These are phyloP conservation scores for Cucurbita ficifolia DNA, from an alignment of 306 rosid species.

Conservation along the genomic window DNA sequence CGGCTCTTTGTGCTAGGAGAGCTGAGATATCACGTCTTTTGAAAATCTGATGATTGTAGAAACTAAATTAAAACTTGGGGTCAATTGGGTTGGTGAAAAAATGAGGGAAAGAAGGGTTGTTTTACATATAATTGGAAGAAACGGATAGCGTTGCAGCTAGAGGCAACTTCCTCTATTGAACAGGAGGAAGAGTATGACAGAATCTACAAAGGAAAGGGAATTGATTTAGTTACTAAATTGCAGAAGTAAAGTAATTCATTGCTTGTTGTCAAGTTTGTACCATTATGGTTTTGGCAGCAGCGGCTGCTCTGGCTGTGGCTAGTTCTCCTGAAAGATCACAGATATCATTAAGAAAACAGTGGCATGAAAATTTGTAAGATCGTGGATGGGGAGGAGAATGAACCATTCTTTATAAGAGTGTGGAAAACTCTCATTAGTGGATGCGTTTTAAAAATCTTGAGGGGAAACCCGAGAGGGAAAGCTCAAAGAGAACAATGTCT, in stretches of 20 bases:
- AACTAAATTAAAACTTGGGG: background rate
- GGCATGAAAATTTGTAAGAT: background rate
- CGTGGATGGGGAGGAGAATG: no score
- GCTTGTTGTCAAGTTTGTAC: conserved; percentile 10
- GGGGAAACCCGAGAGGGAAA: no score
- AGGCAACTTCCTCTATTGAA: conserved; percentile 51
- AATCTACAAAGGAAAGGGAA: conserved; percentile 10
- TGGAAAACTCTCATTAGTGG: no score
- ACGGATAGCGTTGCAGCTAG: conserved; percentile 55
- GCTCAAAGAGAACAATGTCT: no score
- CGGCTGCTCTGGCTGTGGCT: conserved; percentile 63
- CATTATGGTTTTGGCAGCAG: conserved; percentile 46
- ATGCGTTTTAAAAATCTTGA: no score
- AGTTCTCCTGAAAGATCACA: conserved; percentile 34
- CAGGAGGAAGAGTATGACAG: conserved; percentile 28
- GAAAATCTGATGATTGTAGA: conserved; percentile 20
- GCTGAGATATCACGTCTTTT: conserved; percentile 37
- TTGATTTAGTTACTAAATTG: background rate
- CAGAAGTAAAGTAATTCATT: no score
- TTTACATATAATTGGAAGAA: conserved; percentile 57
- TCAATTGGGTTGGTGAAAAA: background rate
- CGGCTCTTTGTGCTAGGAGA: conserved; percentile 38
- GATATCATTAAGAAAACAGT: background rate
- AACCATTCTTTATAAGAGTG: no score
- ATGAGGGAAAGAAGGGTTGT: background rate